phyloP scores from a whole-genome alignment of 305 asterid genomes.

The Lippia alba region DNA sequence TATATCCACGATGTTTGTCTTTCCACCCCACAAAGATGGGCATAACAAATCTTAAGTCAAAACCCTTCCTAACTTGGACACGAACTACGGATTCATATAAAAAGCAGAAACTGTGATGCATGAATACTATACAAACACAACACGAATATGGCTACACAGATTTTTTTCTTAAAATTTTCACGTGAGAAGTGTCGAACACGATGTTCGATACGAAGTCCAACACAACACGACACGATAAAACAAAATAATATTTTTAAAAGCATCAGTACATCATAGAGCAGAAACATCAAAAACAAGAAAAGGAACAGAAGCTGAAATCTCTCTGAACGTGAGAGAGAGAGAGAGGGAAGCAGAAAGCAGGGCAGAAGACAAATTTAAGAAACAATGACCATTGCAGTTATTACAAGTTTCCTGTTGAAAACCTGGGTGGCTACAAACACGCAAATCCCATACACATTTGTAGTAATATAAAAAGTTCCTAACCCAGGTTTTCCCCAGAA shows the following conservation, averaged over 20 bases:
- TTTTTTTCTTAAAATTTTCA: too few relatives aligned
- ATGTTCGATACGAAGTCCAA: too few relatives aligned
- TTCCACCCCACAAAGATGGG: not conserved
- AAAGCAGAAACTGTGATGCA: not conserved
- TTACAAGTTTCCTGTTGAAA: constrained; percentile 7
- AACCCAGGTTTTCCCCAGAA: not conserved
- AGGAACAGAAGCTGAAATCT: not conserved
- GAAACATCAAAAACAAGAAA: not conserved
- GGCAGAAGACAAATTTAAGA: constrained; percentile 2
- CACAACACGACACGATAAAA: too few relatives aligned
- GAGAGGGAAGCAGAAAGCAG: not conserved
- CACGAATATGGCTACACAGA: too few relatives aligned
- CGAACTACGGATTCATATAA: not conserved
- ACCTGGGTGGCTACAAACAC: constrained; percentile 2
- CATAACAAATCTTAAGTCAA: not conserved
- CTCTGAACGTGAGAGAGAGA: not conserved
- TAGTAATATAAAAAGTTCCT: not conserved
- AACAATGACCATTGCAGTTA: constrained; percentile 1
- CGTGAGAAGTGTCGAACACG: too few relatives aligned
- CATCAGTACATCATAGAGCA: too few relatives aligned
- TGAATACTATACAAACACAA: too few relatives aligned
- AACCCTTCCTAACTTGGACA: not conserved
- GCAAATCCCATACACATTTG: not conserved
- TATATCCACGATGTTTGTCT: too few relatives aligned
- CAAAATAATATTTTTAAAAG: too few relatives aligned